Percentiles rank a stretch among this genome's conserved stretches.
These are phyloP conservation scores for Kodamaea sagamina DNA, from an alignment of 805 yeast species.

Conservation along the genomic window DNA sequence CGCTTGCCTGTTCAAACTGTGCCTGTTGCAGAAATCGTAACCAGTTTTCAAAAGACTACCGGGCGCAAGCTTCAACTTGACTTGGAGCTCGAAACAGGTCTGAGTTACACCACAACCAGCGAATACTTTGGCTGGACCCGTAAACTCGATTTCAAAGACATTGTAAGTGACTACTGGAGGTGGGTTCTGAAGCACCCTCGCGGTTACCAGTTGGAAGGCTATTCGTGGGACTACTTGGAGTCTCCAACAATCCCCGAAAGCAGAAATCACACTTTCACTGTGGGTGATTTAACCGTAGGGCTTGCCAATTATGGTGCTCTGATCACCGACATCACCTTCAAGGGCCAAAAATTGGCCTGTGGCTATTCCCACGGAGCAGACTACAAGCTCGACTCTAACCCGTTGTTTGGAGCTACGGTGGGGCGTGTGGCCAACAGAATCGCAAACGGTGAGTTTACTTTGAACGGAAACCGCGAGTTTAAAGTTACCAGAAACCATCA, in stretches of 20 bases:
- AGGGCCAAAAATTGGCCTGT: constrained; percentile 41
- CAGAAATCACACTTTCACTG: constrained; percentile 39
- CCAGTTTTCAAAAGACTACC: constrained; percentile 56
- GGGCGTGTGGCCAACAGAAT: constrained; percentile 70
- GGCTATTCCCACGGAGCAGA: constrained; percentile 39
- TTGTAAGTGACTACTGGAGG: constrained; percentile 74
- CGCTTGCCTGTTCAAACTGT: not conserved
- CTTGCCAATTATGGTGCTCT: constrained; percentile 55
- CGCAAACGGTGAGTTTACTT: constrained; percentile 40
- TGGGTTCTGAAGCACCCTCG: constrained; percentile 72
- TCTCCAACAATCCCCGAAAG: constrained; percentile 25
- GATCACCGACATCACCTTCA: constrained; percentile 43
- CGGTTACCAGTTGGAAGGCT: constrained; percentile 49
- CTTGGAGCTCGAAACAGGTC: constrained; percentile 45
- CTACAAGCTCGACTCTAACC: constrained; percentile 38
- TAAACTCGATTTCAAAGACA: constrained; percentile 53
- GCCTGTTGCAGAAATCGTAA: too few relatives aligned
- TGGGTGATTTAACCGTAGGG: constrained; percentile 38
- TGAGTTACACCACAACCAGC: constrained; percentile 66
- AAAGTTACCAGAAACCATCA: constrained; percentile 46
- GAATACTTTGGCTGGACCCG: constrained; percentile 79
- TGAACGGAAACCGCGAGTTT: constrained; percentile 41
- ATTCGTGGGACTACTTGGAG: constrained; percentile 34
- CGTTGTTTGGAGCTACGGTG: constrained; percentile 63
- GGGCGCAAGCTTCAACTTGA: constrained; percentile 49